Evolutionary conservation across 2,329 filamentous ascomycete genomes (phyloP), one percentile per base, ranked within the genome.

Genomic region (Colletotrichum trifolii): DNA sequence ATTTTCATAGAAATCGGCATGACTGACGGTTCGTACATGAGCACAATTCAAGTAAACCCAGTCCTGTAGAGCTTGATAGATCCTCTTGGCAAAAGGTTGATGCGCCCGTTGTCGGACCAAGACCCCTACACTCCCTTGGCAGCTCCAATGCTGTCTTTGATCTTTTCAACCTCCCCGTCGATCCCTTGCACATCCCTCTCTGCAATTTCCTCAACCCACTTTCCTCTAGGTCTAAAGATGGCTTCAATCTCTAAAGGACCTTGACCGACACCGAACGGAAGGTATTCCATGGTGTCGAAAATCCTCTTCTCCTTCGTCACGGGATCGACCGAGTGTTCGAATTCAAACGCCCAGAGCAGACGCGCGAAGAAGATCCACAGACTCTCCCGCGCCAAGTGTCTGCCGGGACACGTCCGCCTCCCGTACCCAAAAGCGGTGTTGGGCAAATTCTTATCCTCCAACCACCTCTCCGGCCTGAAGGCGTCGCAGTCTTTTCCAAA

Each of bases 301-400:
- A 53, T 12, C 45, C 36, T 46, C 35, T 34, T 50, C 47, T 42
- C 52, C 39, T 10, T 2, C 10, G 54, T 47, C 39, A n/a, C 35
- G 9, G 54, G 40, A 7, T 59, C 25, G 1, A 46, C 36, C 3
- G 54, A 46, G 4, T 71, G 66, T 60, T 73, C 71, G 13, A 79
- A 70, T 3, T 81, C 72, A 63, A 85, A 85, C 0, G 80, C 82
- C 85, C 85, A 87, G 0, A 88, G 70, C 42, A 83, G 50, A 33
- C 78, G 75, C 1, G 81, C 74, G 17, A 81, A 73, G 33, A 70
- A 69, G 4, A 81, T 71, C 65, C 77, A 82, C 4, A 85, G 70
- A 7, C 75, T 78, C 11, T 82, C 79, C 45, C 84, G 80, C 1
- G 82, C 80, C 47, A 83, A 77, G 38, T 76, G 73, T 68, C 77